Base-by-base conservation (phyloP, 352 stramenopile genomes). In the Globisporangium carolinianum region DNA sequence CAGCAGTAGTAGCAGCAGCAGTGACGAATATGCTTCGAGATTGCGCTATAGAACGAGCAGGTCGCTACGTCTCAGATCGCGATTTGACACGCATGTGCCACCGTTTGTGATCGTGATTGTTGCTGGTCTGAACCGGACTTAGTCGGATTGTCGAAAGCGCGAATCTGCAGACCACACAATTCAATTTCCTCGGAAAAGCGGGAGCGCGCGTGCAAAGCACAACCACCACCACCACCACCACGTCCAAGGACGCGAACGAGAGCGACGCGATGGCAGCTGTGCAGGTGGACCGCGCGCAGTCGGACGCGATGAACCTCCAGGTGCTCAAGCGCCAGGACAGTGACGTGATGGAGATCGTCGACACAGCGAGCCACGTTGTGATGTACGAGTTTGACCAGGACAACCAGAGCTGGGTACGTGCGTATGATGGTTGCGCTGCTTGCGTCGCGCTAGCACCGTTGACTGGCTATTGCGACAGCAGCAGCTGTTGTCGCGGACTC, bases 341-440 rank as follows among this genome's bases (percentile, higher is more conserved):
- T 47, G 68, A 83, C n/a, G 73, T 94, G 43, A 68, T 76, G 66
- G 83, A 94, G 39, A 92, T 94, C 54, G 76, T 92, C 45, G 85
- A 89, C 73, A 94, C 73, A 37, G 81, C 83, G 55, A 91, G 80
- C 62, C 85, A 94, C 58, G 85, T 92, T 35, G 85, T 92, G 51
- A 84, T 94, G 62, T 94, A 94, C 75, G 85, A 94, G 72, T 94
- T 94, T 58, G 77, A 92, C 65, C 80, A 91, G 72, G 66, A 65
- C 46, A 76, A 74, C 50, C 82, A 94, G 74, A 87, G 67, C 47
- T 94, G 85, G 85, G 85, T 94, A 63, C 69, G 82, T 73, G 6
- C 17, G 5, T 36, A 14, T 24, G 24, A 11, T n/a, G 14, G 15
- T 32, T 41, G 8, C 37, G 47, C 35, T 38, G 18, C 15, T 45